Conservation (phyloP, 139 green algal species). For the Chlamydomonas applanata region DNA sequence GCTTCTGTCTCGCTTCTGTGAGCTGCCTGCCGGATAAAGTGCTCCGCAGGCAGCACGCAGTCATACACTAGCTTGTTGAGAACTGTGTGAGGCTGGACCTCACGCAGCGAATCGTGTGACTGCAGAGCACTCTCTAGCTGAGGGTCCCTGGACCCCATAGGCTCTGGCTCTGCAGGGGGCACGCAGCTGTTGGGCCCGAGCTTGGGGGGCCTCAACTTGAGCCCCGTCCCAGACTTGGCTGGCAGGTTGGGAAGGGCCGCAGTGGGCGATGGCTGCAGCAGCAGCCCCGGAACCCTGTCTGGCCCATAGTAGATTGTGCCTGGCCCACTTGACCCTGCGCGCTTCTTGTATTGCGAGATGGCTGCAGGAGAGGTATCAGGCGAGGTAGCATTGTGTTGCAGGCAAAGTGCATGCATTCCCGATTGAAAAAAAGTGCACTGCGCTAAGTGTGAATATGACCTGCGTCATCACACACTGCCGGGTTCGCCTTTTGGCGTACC, state of each 20-base stretch:
- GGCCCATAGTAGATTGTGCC: constrained; percentile 17
- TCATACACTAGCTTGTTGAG: constrained; percentile 53
- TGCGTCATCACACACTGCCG: no score
- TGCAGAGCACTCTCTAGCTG: constrained; percentile 4
- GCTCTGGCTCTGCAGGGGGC: constrained; percentile 31
- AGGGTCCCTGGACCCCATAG: constrained; percentile 5
- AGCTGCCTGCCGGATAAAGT: not conserved
- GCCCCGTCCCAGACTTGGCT: constrained; percentile 33
- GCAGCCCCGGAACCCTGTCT: constrained; percentile 27
- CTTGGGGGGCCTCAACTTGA: constrained; percentile 25
- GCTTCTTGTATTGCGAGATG: no score
- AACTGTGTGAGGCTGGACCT: constrained; percentile 20
- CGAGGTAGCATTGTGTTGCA: no score
- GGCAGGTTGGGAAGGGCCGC: constrained; percentile 39
- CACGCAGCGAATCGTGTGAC: constrained; percentile 19
- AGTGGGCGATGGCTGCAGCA: constrained; percentile 4
- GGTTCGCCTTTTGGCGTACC: no score
- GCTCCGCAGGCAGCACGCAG: constrained; percentile 35
- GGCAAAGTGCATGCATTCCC: no score
- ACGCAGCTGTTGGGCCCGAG: constrained; percentile 35
- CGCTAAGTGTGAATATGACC: no score
- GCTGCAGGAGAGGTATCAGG: no score
- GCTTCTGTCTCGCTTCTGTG: not conserved
- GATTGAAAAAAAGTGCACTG: no score
- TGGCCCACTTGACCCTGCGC: no score